Base-by-base conservation (phyloP, 441 rosid species). In the Jatropha podagrica region DNA sequence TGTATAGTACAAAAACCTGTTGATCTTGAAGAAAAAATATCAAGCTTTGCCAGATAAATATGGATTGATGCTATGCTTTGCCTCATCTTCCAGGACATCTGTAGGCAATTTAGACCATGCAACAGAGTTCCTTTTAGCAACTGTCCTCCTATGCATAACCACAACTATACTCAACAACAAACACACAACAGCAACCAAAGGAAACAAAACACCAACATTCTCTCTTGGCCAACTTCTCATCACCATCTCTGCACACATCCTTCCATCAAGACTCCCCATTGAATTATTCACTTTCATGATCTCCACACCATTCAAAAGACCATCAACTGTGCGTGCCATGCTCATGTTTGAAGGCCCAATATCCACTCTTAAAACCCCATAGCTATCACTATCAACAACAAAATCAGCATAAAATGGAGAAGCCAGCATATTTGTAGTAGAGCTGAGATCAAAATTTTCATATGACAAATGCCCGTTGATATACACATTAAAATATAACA, bases 211-310 rank as follows among this genome's bases (percentile, higher is more conserved):
- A 70, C 89, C 83, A 8, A 76, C 17, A 74, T 73, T 79, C 78
- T 80, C 81, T 74, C 88, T 81, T 0, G 87, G 90, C 85, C 93
- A 91, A 63, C 81, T 84, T 65, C 78, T 81, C 80, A 87, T 74
- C 6, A 92, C 76, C 88, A 80, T 75, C 14, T 86, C 92, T 11
- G 85, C 78, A 20, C 92, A 81, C 74, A 79, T 76, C 72, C 83
- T 78, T 46, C 96, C 95, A 66, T 86, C 96, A 55, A 95, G 91
- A 84, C 94, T 90, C 68, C 92, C 93, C 88, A 82, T 77, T 5
- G 97, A 86, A 82, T 91, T 92, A 80, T 86, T 93, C 92, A 94
- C 82, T 86, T 88, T 94, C 94, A 89, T 85, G 78, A 92, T 83
- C 90, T 92, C 98, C 62, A 94, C 80, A 17, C 92, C 96, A 52